Percentiles rank a stretch among this genome's conserved stretches.
phyloP scores from a whole-genome alignment of 768 basidiomycete genomes.

The Collybiopsis luxurians region DNA sequence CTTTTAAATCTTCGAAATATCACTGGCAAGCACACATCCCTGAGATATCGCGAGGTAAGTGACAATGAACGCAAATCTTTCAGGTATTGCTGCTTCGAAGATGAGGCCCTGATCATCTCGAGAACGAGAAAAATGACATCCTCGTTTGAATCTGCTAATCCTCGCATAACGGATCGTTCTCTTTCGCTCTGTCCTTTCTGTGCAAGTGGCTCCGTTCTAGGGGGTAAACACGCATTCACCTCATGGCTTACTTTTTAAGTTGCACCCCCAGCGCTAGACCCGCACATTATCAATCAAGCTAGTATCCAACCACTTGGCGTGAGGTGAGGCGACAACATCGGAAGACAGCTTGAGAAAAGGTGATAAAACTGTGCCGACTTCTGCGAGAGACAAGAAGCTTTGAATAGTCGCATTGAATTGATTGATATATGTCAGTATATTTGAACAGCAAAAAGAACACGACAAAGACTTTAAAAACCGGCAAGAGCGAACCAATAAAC shows the following conservation, averaged over 20 bases:
- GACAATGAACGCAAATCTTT: constrained; percentile 6
- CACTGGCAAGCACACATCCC: constrained; percentile 2
- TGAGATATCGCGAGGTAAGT: constrained; percentile 4
- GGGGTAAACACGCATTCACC: background rate
- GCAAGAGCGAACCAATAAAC: background rate
- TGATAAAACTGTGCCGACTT: background rate
- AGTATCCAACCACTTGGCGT: background rate
- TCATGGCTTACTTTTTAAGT: constrained; percentile 1
- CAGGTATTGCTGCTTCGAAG: background rate
- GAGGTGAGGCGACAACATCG: background rate
- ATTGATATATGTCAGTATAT: constrained; percentile 4
- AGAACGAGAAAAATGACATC: constrained; percentile 4
- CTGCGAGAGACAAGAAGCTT: background rate
- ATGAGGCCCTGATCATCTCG: constrained; percentile 5
- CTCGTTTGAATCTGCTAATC: background rate
- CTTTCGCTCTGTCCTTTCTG: background rate
- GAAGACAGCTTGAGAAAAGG: background rate
- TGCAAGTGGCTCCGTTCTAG: background rate
- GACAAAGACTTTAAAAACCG: background rate
- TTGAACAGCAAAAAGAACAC: background rate
- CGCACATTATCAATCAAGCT: background rate
- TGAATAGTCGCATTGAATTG: constrained; percentile 6
- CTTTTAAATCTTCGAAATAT: background rate
- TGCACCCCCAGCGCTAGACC: background rate
- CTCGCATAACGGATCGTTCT: background rate